Conservation (phyloP, 2,329 filamentous ascomycete species). For the Leptographium galeiforme region DNA sequence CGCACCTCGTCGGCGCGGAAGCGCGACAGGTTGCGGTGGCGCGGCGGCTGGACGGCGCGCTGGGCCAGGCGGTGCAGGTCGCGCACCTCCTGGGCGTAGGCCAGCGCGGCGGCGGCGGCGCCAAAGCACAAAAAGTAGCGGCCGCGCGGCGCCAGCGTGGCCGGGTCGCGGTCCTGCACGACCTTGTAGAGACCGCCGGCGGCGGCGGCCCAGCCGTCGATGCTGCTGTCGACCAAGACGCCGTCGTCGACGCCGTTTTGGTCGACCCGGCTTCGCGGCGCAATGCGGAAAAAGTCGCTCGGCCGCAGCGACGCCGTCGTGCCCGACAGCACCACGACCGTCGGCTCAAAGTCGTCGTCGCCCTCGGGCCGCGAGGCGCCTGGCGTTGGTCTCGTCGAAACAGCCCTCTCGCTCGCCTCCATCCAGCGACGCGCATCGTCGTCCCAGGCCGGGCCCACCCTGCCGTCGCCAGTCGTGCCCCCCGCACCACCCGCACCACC, state of each 20-base stretch:
- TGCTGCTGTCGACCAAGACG: slow-evolving; percentile 24
- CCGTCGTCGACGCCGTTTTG: background rate
- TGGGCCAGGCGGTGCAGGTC: slow-evolving; percentile 29
- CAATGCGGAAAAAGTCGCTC: slow-evolving; percentile 58
- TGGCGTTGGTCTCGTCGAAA: background rate
- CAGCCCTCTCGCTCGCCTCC: too few relatives aligned
- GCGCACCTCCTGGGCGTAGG: slow-evolving; percentile 43
- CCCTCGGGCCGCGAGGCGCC: background rate
- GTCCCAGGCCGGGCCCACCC: background rate
- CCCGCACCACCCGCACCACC: background rate
- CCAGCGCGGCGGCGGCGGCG: slow-evolving; percentile 39
- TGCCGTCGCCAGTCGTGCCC: background rate
- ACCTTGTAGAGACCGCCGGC: slow-evolving; percentile 24
- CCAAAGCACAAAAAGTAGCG: slow-evolving; percentile 60
- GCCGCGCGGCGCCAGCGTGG: slow-evolving; percentile 48
- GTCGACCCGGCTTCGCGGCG: slow-evolving; percentile 23
- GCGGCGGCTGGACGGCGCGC: slow-evolving; percentile 13
- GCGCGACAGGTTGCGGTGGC: slow-evolving; percentile 25
- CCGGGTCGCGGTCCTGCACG: slow-evolving; percentile 49
- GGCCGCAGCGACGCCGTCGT: slow-evolving; percentile 46
- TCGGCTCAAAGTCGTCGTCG: slow-evolving; percentile 5
- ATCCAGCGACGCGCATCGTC: background rate
- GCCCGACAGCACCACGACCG: slow-evolving; percentile 41
- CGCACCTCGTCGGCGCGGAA: slow-evolving; percentile 1
- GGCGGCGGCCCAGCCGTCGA: slow-evolving; percentile 51